phyloP scores from a whole-genome alignment of 495 filamentous ascomycete genomes.

The Aspergillus campestris region DNA sequence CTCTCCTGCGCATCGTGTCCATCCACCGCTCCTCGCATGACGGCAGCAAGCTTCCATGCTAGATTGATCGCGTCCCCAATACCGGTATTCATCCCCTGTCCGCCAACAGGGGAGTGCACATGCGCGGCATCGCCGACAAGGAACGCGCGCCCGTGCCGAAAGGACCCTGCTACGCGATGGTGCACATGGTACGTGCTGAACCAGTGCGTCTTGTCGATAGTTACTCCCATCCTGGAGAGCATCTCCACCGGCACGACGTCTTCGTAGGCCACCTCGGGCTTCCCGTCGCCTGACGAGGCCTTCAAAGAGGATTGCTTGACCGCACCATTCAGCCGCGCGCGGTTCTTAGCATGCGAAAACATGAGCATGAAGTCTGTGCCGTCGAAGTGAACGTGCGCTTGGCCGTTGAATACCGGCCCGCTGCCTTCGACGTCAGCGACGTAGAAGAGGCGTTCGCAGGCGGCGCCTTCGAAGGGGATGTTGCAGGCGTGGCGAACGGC shows the following conservation, averaged over 20 bases:
- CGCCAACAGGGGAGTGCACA: constrained; percentile 48
- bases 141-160: constrained; percentile 23
- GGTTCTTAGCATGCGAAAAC: constrained; percentile 16
- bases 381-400: constrained; percentile 22
- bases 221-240: constrained; percentile 9
- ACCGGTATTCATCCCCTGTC: constrained; percentile 55
- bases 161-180: constrained; percentile 23
- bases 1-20: background rate
- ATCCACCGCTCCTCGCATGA: constrained; percentile 35
- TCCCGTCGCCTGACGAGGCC: constrained; percentile 5
- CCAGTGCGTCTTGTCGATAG: constrained; percentile 27
- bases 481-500: constrained; percentile 19
- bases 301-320: constrained; percentile 8
- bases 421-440: constrained; percentile 27
- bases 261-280: constrained; percentile 20
- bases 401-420: constrained; percentile 25
- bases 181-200: constrained; percentile 28
- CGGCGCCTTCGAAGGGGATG: constrained; percentile 24
- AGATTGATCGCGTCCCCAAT: constrained; percentile 52
- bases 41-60: constrained; percentile 46
- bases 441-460: constrained; percentile 25
- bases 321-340: constrained; percentile 19
- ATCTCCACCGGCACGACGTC: constrained; percentile 16
- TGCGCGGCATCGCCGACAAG: constrained; percentile 44
- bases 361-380: constrained; percentile 21